A percentile compares a stretch with the other conserved stretches of the same genome.
These are phyloP conservation scores for Acarospora socialis DNA, from an alignment of 2,329 filamentous ascomycete species.

Conservation along the genomic window DNA sequence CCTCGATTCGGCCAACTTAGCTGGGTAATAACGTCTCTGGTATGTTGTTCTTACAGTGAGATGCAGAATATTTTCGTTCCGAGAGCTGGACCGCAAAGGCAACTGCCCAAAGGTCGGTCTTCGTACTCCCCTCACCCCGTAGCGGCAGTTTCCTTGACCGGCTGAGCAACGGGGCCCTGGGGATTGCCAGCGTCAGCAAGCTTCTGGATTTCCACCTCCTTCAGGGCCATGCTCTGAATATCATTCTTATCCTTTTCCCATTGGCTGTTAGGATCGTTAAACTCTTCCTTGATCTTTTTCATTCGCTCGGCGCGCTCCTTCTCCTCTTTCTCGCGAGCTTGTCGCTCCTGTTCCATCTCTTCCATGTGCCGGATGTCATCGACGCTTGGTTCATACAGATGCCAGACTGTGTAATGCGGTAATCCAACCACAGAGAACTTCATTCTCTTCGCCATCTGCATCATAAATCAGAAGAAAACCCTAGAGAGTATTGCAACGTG, in stretches of 20 bases:
- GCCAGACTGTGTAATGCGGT: constrained; percentile 98
- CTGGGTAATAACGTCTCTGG: too few species aligned
- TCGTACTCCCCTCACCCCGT: too few species aligned
- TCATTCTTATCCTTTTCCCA: constrained; percentile 84
- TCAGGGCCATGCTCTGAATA: constrained; percentile 53
- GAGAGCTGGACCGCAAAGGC: too few species aligned
- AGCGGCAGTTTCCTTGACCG: not conserved
- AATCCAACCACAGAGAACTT: constrained; percentile 86
- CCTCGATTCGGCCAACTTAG: too few species aligned
- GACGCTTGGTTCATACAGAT: constrained; percentile 97
- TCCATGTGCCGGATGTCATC: constrained; percentile 97
- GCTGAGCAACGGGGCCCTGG: constrained; percentile 1
- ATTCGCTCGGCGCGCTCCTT: constrained; percentile 55
- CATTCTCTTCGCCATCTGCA: constrained; percentile 93
- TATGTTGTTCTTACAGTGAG: too few species aligned
- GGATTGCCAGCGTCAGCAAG: constrained; percentile 8
- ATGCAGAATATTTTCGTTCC: too few species aligned
- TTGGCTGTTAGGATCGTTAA: constrained; percentile 59
- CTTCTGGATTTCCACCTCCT: constrained; percentile 34
- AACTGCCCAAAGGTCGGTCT: too few species aligned
- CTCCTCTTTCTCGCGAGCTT: constrained; percentile 68
- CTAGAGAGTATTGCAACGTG: constrained; percentile 8
- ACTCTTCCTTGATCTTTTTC: constrained; percentile 68
- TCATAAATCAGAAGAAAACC: constrained; percentile 5
- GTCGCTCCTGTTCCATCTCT: constrained; percentile 85